Evolutionary conservation across 345 rosid genomes (phyloP).

Genomic region (Corchorus capsularis): DNA sequence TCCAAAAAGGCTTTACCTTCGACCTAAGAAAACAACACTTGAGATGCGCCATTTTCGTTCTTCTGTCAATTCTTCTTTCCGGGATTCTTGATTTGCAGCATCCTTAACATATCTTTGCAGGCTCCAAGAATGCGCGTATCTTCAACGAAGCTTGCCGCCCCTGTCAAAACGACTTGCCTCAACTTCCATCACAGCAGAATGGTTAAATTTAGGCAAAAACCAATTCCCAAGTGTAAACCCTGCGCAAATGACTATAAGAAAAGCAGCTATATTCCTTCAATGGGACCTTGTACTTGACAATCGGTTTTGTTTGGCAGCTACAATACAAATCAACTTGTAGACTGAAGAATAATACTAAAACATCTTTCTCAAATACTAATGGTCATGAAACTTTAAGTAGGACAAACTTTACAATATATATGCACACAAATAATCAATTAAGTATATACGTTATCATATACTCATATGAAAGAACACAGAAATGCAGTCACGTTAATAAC

Average conservation of each 20-base stretch:
- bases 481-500: conserved; percentile 34
- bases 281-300: not conserved
- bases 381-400: not conserved
- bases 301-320: not conserved
- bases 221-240: not conserved
- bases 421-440: conserved; percentile 18
- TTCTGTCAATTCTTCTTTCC: not conserved
- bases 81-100: not conserved
- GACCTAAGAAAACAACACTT: not conserved
- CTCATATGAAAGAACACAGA: not conserved
- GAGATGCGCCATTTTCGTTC: not conserved
- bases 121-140: not conserved
- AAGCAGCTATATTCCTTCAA: not conserved
- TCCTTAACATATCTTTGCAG: not conserved
- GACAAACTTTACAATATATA: conserved; percentile 20
- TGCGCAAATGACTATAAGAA: not conserved
- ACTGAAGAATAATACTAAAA: not conserved
- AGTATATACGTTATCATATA: not conserved
- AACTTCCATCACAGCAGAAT: not conserved
- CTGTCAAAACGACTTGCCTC: conserved; percentile 17
- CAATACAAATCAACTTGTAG: not conserved
- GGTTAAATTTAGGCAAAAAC: not conserved
- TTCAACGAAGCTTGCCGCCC: conserved; percentile 16
- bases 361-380: not conserved
- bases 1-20: not conserved